These are phyloP conservation scores for Cyberlindnera mycetangii DNA, from an alignment of 805 yeast species.

Conservation along the genomic window DNA sequence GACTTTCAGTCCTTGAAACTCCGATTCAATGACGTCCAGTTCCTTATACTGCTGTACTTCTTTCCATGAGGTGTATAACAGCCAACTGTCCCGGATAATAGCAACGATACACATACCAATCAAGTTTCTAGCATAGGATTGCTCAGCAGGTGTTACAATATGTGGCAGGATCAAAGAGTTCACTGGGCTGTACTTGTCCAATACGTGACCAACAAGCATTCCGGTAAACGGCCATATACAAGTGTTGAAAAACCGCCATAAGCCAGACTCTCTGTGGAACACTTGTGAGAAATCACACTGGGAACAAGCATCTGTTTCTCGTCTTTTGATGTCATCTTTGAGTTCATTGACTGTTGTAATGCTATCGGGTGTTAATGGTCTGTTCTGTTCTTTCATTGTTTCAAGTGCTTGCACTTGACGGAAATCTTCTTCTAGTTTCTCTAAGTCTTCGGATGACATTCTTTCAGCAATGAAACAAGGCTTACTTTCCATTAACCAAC, in stretches of 20 bases:
- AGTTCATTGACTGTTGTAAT: background rate
- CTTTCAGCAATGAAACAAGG: constrained; percentile 35
- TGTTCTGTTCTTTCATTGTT: constrained; percentile 11
- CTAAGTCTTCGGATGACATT: constrained; percentile 3
- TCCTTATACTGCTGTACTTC: constrained; percentile 29
- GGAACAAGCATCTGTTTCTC: background rate
- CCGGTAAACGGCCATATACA: constrained; percentile 11
- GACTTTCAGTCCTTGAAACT: constrained; percentile 10
- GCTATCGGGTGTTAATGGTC: background rate
- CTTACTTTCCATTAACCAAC: constrained; percentile 31
- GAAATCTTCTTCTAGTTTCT: constrained; percentile 1
- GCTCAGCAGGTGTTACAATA: constrained; percentile 37
- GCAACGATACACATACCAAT: constrained; percentile 33
- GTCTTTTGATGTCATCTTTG: background rate
- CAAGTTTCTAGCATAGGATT: constrained; percentile 32
- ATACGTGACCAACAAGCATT: background rate
- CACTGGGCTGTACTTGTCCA: constrained; percentile 23
- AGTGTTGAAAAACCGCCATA: constrained; percentile 1
- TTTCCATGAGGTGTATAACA: constrained; percentile 32
- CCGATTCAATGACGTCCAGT: constrained; percentile 18
- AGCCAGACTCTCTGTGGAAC: constrained; percentile 2
- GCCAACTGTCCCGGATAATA: constrained; percentile 31
- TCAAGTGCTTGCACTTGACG: constrained; percentile 10
- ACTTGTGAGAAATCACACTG: constrained; percentile 1
- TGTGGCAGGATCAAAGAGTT: constrained; percentile 21